These are phyloP conservation scores for Daldinia decipiens DNA, from an alignment of 495 filamentous ascomycete species.

Conservation along the genomic window DNA sequence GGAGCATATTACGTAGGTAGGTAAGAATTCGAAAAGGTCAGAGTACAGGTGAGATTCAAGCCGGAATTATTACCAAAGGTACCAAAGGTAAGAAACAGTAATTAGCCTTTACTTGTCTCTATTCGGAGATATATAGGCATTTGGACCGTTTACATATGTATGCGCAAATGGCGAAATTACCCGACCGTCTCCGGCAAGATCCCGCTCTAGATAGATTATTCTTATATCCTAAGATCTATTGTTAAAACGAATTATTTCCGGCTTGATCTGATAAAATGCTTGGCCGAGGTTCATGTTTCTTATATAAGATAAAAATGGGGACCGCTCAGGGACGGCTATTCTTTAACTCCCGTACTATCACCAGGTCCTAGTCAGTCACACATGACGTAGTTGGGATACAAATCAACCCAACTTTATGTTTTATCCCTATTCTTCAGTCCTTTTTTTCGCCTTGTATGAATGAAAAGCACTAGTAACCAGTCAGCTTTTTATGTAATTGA, in stretches of 20 bases:
- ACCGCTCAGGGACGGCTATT: conserved; percentile 15
- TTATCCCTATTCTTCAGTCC: too few species aligned
- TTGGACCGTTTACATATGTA: background rate
- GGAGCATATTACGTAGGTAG: conserved; percentile 10
- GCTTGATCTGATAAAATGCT: background rate
- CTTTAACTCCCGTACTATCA: conserved; percentile 25
- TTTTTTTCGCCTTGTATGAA: background rate
- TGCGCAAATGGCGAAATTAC: conserved; percentile 34
- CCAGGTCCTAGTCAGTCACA: background rate
- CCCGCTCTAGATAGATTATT: conserved; percentile 21
- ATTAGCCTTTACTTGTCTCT: background rate
- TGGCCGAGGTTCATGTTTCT: conserved; percentile 21
- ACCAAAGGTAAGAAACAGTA: background rate
- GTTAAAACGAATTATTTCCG: conserved; percentile 4
- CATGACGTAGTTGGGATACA: background rate
- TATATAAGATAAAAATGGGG: conserved; percentile 7
- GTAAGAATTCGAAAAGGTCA: conserved; percentile 5
- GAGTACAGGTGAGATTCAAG: background rate
- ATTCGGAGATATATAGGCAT: conserved; percentile 10
- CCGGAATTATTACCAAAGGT: background rate
- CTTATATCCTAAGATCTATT: conserved; percentile 18
- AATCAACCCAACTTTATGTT: background rate
- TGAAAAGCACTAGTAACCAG: background rate
- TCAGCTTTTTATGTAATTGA: background rate
- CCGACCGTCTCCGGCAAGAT: conserved; percentile 19